Evolutionary conservation across 129 eudicot species (phyloP).

Genomic region (Gnaphalium uliginosum): DNA sequence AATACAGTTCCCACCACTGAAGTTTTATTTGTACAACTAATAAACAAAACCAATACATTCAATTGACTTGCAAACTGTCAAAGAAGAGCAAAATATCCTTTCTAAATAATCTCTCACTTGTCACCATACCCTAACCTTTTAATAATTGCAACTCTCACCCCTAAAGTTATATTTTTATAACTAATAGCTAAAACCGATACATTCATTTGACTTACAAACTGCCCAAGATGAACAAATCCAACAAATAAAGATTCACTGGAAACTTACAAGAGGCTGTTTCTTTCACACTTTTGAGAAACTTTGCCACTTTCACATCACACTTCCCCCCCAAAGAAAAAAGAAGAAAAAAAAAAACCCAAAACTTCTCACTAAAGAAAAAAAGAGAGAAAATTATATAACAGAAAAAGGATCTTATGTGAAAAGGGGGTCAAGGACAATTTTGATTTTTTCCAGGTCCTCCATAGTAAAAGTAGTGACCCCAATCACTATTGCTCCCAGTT

Average conservation of each 20-base stretch:
- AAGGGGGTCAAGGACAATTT: conserved; percentile 60
- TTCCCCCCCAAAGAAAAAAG: conserved; percentile 22
- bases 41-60: conserved; percentile 23
- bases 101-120: conserved; percentile 28
- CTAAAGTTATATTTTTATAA: conserved; percentile 12
- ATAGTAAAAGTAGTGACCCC: conserved; percentile 89
- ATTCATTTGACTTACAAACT: conserved; percentile 41
- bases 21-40: not conserved
- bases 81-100: conserved; percentile 22
- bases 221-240: conserved; percentile 33
- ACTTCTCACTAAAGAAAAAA: conserved; percentile 46
- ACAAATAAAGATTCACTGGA: conserved; percentile 39
- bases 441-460: conserved; percentile 90
- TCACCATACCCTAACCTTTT: conserved; percentile 31
- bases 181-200: conserved; percentile 33
- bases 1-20: conserved; percentile 10
- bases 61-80: conserved; percentile 13
- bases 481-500: conserved; percentile 76
- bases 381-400: conserved; percentile 40
- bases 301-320: conserved; percentile 49
- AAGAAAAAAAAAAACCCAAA: conserved; percentile 27
- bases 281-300: conserved; percentile 62
- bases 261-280: conserved; percentile 61
- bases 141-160: not conserved
- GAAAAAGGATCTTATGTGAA: conserved; percentile 16